These are phyloP conservation scores for Daldinia grandis DNA, from an alignment of 495 filamentous ascomycete genomes.

Conservation along the genomic window DNA sequence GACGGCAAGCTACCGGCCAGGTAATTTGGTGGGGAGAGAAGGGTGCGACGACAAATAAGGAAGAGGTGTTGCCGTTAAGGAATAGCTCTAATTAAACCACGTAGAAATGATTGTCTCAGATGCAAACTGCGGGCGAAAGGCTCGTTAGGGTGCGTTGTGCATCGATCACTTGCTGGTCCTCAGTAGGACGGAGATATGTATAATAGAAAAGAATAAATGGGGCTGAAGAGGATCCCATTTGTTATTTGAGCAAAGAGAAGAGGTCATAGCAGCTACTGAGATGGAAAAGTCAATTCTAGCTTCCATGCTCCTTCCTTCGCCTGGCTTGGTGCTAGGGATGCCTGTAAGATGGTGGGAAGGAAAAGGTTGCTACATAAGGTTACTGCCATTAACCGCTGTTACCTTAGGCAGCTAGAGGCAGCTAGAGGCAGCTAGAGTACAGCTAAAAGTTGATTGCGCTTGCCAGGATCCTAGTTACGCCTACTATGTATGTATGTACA, in stretches of 20 bases:
- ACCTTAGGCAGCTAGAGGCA: neutral
- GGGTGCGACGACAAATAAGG: constrained; percentile 36
- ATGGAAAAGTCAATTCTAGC: constrained; percentile 2
- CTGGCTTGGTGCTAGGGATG: constrained; percentile 22
- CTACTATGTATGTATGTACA: too few species aligned
- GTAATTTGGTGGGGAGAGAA: constrained; percentile 28
- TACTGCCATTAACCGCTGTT: neutral
- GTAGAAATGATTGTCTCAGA: constrained; percentile 35
- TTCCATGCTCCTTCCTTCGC: constrained; percentile 24
- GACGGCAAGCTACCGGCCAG: constrained; percentile 25
- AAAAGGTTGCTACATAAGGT: neutral
- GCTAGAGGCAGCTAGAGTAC: neutral
- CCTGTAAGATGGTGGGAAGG: constrained; percentile 3
- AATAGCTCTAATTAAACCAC: constrained; percentile 33
- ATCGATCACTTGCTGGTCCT: neutral
- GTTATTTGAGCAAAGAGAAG: neutral
- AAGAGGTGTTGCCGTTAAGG: constrained; percentile 20
- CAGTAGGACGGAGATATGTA: neutral
- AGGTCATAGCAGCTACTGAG: neutral
- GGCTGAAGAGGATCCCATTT: neutral
- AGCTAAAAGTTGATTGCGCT: neutral
- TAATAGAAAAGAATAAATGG: neutral
- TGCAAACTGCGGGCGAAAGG: constrained; percentile 20
- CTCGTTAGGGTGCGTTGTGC: neutral
- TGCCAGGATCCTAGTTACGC: neutral